Evolutionary conservation across 805 yeast genomes (phyloP).

Genomic region (Candida quercuum): DNA sequence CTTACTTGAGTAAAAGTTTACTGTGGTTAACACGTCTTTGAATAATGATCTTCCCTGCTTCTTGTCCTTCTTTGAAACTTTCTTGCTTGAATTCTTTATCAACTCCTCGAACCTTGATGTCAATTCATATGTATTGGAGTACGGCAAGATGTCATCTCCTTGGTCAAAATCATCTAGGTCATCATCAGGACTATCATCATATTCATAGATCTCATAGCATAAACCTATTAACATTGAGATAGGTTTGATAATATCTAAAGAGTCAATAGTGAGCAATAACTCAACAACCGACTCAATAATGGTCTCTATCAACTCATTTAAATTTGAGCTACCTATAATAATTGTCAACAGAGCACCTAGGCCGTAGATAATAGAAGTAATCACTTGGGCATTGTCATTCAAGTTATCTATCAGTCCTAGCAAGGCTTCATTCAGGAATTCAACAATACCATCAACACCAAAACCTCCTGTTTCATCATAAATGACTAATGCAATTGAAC

Average conservation of each 20-base stretch:
- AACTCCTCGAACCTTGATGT: conserved; percentile 35
- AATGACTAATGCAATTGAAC: conserved; percentile 15
- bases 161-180: conserved; percentile 30
- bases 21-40: conserved; percentile 48
- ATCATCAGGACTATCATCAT: conserved; percentile 38
- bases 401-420: conserved; percentile 9
- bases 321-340: conserved; percentile 6
- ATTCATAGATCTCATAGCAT: conserved; percentile 20
- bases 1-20: conserved; percentile 33
- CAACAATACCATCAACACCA: conserved; percentile 20
- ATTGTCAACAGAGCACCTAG: conserved; percentile 21
- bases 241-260: conserved; percentile 18
- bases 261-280: conserved; percentile 14
- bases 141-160: conserved; percentile 45
- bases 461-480: conserved; percentile 23
- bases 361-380: conserved; percentile 19
- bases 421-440: conserved; percentile 14
- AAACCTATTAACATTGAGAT: conserved; percentile 22
- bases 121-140: conserved; percentile 46
- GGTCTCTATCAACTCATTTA: conserved; percentile 18
- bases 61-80: conserved; percentile 57
- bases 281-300: conserved; percentile 17
- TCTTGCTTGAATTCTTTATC: conserved; percentile 48
- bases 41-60: conserved; percentile 54
- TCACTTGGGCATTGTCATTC: conserved; percentile 8